Evolutionary conservation across 805 yeast species (phyloP).

Genomic region (Blastobotrys attinorum): DNA sequence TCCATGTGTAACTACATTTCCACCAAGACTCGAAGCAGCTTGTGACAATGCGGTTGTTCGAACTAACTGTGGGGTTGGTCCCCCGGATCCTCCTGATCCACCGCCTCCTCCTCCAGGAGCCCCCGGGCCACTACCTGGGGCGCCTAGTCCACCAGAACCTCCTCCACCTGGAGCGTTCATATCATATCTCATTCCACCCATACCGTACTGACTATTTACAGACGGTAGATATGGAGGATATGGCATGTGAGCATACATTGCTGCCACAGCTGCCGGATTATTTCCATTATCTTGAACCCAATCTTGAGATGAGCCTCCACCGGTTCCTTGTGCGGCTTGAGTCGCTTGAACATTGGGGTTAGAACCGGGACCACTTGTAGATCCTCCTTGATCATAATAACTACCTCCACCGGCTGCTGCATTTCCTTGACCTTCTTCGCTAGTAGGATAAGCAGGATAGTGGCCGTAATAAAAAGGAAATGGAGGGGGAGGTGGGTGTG

Average conservation of each 20-base stretch:
- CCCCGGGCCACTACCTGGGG: not conserved
- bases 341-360: not conserved
- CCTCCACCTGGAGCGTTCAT: not conserved
- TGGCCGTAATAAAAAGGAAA: constrained; percentile 3
- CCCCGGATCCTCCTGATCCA: not conserved
- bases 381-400: constrained; percentile 2
- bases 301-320: not conserved
- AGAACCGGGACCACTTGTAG: not conserved
- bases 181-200: not conserved
- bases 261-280: not conserved
- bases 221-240: not conserved
- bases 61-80: constrained; percentile 18
- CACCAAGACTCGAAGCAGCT: constrained; percentile 16
- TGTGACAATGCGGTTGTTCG: constrained; percentile 22
- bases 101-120: not conserved
- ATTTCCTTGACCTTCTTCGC: constrained; percentile 1
- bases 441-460: constrained; percentile 4
- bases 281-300: not conserved
- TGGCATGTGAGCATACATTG: not conserved
- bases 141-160: not conserved
- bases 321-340: not conserved
- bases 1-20: constrained; percentile 1
- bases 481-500: constrained; percentile 10
- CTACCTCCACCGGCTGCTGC: not conserved
- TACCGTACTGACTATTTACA: not conserved